Base-by-base conservation (phyloP, 2,329 filamentous ascomycete genomes). In the Ceratocystis ficicola region DNA sequence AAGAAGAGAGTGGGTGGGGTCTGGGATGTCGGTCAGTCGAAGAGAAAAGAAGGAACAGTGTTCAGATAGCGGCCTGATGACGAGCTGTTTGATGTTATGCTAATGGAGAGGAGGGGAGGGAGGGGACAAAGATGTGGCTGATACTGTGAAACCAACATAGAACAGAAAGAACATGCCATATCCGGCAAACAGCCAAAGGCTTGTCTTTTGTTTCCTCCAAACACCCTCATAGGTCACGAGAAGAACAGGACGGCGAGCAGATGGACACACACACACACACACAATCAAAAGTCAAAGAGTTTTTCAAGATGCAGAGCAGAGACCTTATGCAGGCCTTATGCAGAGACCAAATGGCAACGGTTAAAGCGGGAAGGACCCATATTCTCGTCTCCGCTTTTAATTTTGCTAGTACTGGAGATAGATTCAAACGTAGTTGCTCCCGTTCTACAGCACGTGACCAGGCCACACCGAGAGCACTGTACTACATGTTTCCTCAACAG, bases 351-450 rank as follows among this genome's bases (percentile, higher is more conserved):
- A 57, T 57, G 52, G 52, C 52, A 57, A 57, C 22, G 22, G 52
- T 25, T 57, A 57, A 57, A 57, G 52, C 52, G 52, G 52, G 52
- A 57, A 57, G 52, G 52, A 57, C 52, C 52, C 52, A 57, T 57
- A 22, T 57, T 15, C 25, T 12, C 15, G n/a, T 12, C 10, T 10
- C 52, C 52, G 28, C 52, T 57, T 28, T 28, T 50, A 36, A 36
- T 50, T 8, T n/a, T 22, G 4, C 17, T 12, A n/a, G 46, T 20
- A 50, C 46, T 22, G 8, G 20, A 50, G 17, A 50, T n/a, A 50
- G 3, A 22, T 22, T 10, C 52, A 57, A 32, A 28, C 20, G 30
- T 57, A 22, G 22, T 17, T 57, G 15, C 52, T 57, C 8, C 52
- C 32, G 32, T 36, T 36, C 32, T 36, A 4, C 32, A 36, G 32